A percentile compares a stretch with the other conserved stretches of the same genome.
These are phyloP conservation scores for Danielozyma ontarioensis DNA, from an alignment of 805 yeast genomes.

Conservation along the genomic window DNA sequence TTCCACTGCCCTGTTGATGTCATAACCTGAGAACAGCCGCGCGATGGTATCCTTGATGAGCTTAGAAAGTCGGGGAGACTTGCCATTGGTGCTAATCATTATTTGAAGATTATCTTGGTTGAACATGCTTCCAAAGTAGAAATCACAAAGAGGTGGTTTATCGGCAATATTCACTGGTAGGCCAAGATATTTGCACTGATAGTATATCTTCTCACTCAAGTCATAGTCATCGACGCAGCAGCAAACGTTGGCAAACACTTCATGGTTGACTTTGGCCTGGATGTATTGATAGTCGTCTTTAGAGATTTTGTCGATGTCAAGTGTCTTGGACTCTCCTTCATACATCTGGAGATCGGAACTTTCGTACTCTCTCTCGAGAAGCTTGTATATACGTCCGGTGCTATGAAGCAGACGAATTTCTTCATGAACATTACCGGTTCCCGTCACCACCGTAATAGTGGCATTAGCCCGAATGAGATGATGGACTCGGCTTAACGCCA, in stretches of 20 bases:
- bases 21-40: conserved; percentile 36
- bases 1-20: conserved; percentile 54
- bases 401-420: no score
- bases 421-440: conserved; percentile 19
- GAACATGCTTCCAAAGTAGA: conserved; percentile 77
- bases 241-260: conserved; percentile 58
- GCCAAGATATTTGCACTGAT: conserved; percentile 37
- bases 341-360: conserved; percentile 47
- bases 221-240: conserved; percentile 73
- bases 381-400: no score
- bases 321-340: conserved; percentile 19
- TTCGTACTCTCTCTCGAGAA: conserved; percentile 38
- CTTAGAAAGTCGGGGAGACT: conserved; percentile 70
- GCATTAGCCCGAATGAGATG: conserved; percentile 70
- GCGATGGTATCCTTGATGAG: conserved; percentile 49
- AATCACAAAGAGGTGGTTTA: conserved; percentile 78
- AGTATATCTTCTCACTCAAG: conserved; percentile 52
- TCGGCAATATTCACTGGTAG: conserved; percentile 78
- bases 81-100: conserved; percentile 80
- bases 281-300: conserved; percentile 20
- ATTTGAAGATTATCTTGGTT: conserved; percentile 69
- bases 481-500: conserved; percentile 64
- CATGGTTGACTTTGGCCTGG: conserved; percentile 26
- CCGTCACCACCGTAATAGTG: conserved; percentile 58
- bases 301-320: conserved; percentile 15